These are phyloP conservation scores for Ustulina deusta DNA, from an alignment of 2,329 filamentous ascomycete species.

Conservation along the genomic window DNA sequence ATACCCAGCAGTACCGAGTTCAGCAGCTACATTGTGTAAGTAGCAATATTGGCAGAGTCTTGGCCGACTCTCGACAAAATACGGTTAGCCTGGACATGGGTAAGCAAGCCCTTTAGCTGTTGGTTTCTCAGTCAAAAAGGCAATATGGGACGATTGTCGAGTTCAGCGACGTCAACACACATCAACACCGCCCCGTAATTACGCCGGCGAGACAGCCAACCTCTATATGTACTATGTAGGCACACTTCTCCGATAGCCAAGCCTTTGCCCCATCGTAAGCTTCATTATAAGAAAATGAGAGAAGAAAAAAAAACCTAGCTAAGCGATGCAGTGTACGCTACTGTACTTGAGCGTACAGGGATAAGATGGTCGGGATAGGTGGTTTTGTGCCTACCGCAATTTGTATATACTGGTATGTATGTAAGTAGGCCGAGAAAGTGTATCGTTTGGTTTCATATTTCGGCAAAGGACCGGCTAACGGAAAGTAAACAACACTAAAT, in stretches of 20 bases:
- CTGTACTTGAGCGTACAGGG: slow-evolving; percentile 10
- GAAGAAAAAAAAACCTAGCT: background rate
- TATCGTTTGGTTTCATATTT: slow-evolving; percentile 2
- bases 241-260: slow-evolving; percentile 9
- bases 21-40: background rate
- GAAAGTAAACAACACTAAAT: background rate
- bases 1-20: background rate
- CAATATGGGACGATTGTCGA: background rate
- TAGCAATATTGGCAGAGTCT: slow-evolving; percentile 4
- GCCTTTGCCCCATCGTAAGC: background rate
- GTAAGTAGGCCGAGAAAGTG: background rate
- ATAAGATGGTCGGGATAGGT: slow-evolving; percentile 20
- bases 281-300: background rate
- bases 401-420: too few species aligned
- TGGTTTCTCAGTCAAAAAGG: background rate
- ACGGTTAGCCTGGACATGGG: background rate
- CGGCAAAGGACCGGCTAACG: background rate
- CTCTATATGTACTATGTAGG: background rate
- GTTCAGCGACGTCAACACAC: slow-evolving; percentile 7
- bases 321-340: background rate
- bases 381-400: slow-evolving; percentile 1
- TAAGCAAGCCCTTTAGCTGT: background rate
- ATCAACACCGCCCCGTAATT: slow-evolving; percentile 29
- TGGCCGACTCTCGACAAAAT: slow-evolving; percentile 8
- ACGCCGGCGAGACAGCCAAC: slow-evolving; percentile 13